Conservation (phyloP, 2,329 filamentous ascomycete species). For the Fusarium sp. region DNA sequence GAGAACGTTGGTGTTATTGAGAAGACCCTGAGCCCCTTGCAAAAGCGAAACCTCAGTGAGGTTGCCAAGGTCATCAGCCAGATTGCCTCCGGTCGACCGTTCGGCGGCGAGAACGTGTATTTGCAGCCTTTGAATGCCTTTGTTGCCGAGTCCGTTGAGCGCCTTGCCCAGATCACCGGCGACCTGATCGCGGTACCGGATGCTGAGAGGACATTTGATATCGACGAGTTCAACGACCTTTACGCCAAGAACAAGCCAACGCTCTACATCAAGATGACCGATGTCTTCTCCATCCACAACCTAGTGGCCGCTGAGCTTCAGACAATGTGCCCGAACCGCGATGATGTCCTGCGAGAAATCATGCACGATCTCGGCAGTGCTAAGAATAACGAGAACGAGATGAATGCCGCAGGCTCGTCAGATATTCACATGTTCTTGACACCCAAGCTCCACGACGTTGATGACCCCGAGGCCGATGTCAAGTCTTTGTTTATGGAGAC, state of each 20-base stretch:
- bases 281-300: constrained; percentile 96
- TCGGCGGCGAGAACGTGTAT: constrained; percentile 95
- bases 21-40: constrained; percentile 87
- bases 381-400: constrained; percentile 95
- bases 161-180: constrained; percentile 81
- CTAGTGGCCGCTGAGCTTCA: constrained; percentile 85
- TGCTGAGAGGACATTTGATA: constrained; percentile 93
- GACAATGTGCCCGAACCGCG: constrained; percentile 82
- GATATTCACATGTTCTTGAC: constrained; percentile 94
- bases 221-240: constrained; percentile 98
- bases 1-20: constrained; percentile 96
- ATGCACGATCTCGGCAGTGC: constrained; percentile 95
- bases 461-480: constrained; percentile 92
- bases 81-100: constrained; percentile 88
- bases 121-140: constrained; percentile 95
- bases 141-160: constrained; percentile 85
- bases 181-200: constrained; percentile 87
- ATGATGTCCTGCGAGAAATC: constrained; percentile 92
- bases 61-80: constrained; percentile 94
- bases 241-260: constrained; percentile 97
- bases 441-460: constrained; percentile 88
- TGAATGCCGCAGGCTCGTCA: constrained; percentile 86
- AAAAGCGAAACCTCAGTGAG: constrained; percentile 92
- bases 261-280: constrained; percentile 98
- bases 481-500: constrained; percentile 98